A percentile compares a stretch with the other conserved stretches of the same genome.
Conservation (phyloP, 768 basidiomycete genomes). For the Auricularia cornea region DNA sequence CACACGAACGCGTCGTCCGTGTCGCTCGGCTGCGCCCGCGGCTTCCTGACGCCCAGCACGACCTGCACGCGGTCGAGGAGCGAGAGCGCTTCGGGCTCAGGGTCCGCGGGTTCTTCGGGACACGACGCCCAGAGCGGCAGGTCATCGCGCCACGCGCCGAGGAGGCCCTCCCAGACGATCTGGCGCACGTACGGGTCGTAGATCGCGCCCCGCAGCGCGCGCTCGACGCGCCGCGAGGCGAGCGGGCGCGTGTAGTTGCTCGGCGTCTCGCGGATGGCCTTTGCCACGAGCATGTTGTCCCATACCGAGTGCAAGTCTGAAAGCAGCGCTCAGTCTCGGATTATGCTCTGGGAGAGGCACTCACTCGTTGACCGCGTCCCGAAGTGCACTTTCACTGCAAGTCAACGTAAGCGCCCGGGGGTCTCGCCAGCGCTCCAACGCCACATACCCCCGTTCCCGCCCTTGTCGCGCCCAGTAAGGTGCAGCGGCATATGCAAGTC, state of each 20-base stretch:
- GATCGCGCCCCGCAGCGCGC: conserved; percentile 62
- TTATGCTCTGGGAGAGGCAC: conserved; percentile 17
- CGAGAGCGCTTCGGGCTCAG: neutral
- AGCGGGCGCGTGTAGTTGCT: conserved; percentile 71
- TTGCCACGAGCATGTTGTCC: conserved; percentile 77
- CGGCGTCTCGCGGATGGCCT: conserved; percentile 65
- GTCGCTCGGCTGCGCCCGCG: neutral
- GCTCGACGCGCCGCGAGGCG: conserved; percentile 58
- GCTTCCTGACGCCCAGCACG: neutral
- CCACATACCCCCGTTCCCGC: conserved; percentile 61
- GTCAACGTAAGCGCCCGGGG: conserved; percentile 1
- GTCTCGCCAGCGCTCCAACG: conserved; percentile 7
- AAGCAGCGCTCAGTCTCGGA: neutral
- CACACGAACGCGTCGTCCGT: conserved; percentile 56
- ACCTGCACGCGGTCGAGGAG: neutral
- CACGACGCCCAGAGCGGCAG: conserved; percentile 61
- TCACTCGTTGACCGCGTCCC: conserved; percentile 63
- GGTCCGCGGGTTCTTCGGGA: conserved; percentile 31
- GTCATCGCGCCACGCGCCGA: conserved; percentile 57
- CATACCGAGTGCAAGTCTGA: conserved; percentile 79
- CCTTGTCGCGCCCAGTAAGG: conserved; percentile 77
- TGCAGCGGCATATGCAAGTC: conserved; percentile 94
- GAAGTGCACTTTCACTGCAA: conserved; percentile 55
- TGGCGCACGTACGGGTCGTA: conserved; percentile 85
- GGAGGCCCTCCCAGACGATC: conserved; percentile 77